Base-by-base conservation (phyloP, 352 stramenopile species). In the Phytophthora fragariaefolia region DNA sequence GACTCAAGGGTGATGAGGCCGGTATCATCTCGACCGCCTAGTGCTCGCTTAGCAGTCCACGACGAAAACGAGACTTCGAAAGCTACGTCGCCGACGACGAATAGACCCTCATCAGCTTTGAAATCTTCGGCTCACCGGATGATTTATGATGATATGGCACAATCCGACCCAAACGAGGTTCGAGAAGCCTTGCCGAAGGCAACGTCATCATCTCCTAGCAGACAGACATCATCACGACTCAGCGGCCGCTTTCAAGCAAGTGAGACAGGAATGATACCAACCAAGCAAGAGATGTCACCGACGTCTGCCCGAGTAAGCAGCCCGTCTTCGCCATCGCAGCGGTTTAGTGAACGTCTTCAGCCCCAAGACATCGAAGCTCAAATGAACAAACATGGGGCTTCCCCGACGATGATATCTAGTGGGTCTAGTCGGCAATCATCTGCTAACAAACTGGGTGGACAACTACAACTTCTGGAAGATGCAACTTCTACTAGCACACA, bases 141-240 rank as follows among this genome's bases (percentile, higher is more conserved):
- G 20, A 69, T 72, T 51, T 48, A 76, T 46, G 63, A 76, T 10
- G 68, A 73, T 6, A n/a, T 62, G 8, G 10, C 51, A 17, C 20
- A 22, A 20, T n/a, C 23, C 17, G 45, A 58, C 12, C 28, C 26
- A 47, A 59, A 40, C 13, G 57, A 66, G 5, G 13, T 58, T 26
- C 68, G 32, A 24, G 52, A 60, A 43, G 43, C n/a, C 10, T 61
- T 54, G 1, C 54, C 45, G 9, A 68, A 51, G 15, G 30, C 42
- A 18, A 60, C 28, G 24, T 30, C 24, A 1, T 22, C 20, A 2
- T 22, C 18, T 17, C 22, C 53, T 6, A 66, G 15, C 34, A 48
- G 48, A 23, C 23, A 56, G 27, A 55, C 57, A 2, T 22, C 40
- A 36, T 28, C 47, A 49, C 52, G 54, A 24, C 43, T 59, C 13